Base-by-base conservation (phyloP, 2,329 filamentous ascomycete species). In the Nakataea oryzae region DNA sequence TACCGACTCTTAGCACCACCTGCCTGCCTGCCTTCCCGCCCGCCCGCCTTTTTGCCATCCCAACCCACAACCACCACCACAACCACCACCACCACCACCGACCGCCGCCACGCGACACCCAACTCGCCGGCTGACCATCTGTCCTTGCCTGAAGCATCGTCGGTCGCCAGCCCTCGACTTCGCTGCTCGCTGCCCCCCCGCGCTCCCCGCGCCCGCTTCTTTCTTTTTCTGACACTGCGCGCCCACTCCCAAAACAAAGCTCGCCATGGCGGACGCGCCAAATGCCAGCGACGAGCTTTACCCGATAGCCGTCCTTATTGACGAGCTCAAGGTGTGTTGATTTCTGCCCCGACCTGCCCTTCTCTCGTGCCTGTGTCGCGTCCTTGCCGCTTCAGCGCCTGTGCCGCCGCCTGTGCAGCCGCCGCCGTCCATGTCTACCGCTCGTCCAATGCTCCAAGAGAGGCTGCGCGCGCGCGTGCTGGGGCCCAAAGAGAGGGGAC, bases 261-360 rank as follows among this genome's bases (percentile, higher is more conserved):
- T 78, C 84, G 83, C 77, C 76, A 97, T 97, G 93, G 91, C 85
- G 79, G 85, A 97, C 80, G 89, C 88, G 79, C 84, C 88, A 76
- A 90, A 88, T 79, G 87, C 93, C 81, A 96, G 89, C 77, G 95
- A 99, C 80, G 96, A 97, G 87, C 92, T 99, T 73, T 99, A 97
- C 79, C 95, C 95, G 76, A 99, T 99, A 82, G 95, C 96, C 74
- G 95, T 99, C 70, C 88, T 99, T 78, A 99, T 99, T 79, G 95
- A 99, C 78, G 95, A 99, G 86, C 85, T 99, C 73, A 99, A 97
- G 91, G 93, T 96, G 85, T 71, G 77, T 70, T 68, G 64, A 67
- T 14, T n/a, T 32, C 59, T 24, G 41, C 34, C 60, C 58, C 57
- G n/a, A 17, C 41, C 21, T 54, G 30, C 57, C 14, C 60, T 28